Conservation (phyloP, 345 rosid species). For the Aurinia saxatilis region DNA sequence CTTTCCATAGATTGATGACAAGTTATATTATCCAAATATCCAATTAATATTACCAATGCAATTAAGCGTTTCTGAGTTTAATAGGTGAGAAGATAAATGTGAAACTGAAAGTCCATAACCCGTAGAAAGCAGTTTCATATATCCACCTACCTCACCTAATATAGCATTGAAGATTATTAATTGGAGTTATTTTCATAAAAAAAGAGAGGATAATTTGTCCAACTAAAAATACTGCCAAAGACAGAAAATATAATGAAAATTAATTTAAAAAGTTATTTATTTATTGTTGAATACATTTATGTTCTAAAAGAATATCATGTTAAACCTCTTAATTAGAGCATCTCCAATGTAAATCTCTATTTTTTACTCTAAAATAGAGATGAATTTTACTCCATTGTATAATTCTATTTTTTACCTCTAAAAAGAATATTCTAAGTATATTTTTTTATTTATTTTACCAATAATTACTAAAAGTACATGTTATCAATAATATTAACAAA, state of each 20-base stretch:
- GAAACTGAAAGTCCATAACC: conserved; percentile 6
- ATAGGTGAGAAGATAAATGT: conserved; percentile 13
- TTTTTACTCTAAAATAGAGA: too few relatives aligned
- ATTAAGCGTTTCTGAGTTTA: not conserved
- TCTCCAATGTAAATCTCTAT: too few relatives aligned
- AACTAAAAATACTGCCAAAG: not conserved
- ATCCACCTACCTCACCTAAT: conserved; percentile 14
- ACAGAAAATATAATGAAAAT: not conserved
- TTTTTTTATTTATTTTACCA: too few relatives aligned
- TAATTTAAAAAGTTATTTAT: too few relatives aligned
- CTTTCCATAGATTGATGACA: not conserved
- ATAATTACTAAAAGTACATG: too few relatives aligned
- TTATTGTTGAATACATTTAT: too few relatives aligned
- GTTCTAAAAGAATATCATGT: too few relatives aligned
- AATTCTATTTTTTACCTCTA: too few relatives aligned
- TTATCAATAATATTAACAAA: too few relatives aligned
- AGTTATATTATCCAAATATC: not conserved
- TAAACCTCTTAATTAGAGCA: too few relatives aligned
- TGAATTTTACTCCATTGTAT: too few relatives aligned
- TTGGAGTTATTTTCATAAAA: conserved; percentile 8
- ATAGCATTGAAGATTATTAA: conserved; percentile 9
- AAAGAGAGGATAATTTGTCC: not conserved
- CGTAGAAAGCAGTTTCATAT: conserved; percentile 10
- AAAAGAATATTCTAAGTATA: too few relatives aligned
- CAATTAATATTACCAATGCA: not conserved